A percentile compares a stretch with the other conserved stretches of the same genome.
These are phyloP conservation scores for Lithospermum erythrorhizon DNA, from an alignment of 257 asterid genomes.

Conservation along the genomic window DNA sequence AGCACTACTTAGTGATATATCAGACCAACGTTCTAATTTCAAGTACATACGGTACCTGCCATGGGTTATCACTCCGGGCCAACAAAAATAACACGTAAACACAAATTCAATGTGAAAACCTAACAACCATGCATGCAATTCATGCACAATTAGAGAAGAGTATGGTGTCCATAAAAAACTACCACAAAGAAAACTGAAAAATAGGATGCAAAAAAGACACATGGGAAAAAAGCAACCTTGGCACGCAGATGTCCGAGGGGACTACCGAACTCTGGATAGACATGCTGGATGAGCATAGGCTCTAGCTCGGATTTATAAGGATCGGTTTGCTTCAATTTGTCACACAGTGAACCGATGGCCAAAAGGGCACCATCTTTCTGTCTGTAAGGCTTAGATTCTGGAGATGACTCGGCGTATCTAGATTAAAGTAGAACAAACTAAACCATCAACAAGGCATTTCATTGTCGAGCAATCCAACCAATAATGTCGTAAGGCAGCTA, in stretches of 20 bases:
- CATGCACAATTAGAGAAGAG: no score
- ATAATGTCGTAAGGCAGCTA: neutral
- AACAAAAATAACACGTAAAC: neutral
- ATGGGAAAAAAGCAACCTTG: conserved; percentile 34
- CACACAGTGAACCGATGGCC: conserved; percentile 95
- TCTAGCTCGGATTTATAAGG: conserved; percentile 94
- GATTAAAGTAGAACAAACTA: conserved; percentile 4
- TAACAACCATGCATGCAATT: neutral
- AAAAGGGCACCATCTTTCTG: conserved; percentile 98
- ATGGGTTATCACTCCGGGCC: neutral
- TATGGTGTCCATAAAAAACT: neutral
- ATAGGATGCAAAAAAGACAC: conserved; percentile 4
- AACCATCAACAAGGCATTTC: conserved; percentile 2
- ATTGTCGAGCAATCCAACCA: neutral
- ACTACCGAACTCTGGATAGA: conserved; percentile 85
- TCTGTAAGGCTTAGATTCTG: conserved; percentile 65
- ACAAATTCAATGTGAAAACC: neutral
- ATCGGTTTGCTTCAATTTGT: conserved; percentile 82
- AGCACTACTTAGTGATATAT: neutral
- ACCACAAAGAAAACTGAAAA: neutral
- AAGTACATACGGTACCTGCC: no score
- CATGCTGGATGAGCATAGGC: conserved; percentile 88
- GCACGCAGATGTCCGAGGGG: conserved; percentile 97
- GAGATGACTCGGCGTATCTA: conserved; percentile 70
- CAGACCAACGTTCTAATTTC: no score